Evolutionary conservation across 495 filamentous ascomycete species (phyloP).

Genomic region (Hypoxylon crocopeplum): DNA sequence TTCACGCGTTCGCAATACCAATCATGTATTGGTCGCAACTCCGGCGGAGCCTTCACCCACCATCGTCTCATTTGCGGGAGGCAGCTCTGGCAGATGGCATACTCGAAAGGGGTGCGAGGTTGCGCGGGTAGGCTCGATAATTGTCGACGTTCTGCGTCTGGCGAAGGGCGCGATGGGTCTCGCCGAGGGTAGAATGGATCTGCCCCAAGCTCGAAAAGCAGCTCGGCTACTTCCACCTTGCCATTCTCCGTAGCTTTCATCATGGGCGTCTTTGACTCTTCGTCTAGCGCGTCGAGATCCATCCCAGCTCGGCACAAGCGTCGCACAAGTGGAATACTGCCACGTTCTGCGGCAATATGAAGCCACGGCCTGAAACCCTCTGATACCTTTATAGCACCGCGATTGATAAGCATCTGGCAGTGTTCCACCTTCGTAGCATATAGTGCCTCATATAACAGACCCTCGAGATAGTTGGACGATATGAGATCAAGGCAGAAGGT

Average conservation of each 20-base stretch:
- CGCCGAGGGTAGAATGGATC: constrained; percentile 21
- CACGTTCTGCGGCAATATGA: constrained; percentile 6
- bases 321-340: constrained; percentile 4
- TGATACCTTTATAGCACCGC: neutral
- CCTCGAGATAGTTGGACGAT: neutral
- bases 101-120: constrained; percentile 17
- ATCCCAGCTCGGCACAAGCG: constrained; percentile 12
- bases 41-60: constrained; percentile 5
- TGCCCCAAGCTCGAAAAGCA: constrained; percentile 20
- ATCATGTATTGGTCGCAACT: neutral
- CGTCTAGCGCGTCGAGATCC: constrained; percentile 15
- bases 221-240: neutral
- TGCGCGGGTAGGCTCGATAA: neutral
- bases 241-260: neutral
- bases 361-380: constrained; percentile 6
- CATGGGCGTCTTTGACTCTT: constrained; percentile 4
- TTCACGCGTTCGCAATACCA: constrained; percentile 1
- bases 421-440: neutral
- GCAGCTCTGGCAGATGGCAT: constrained; percentile 1
- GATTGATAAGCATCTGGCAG: constrained; percentile 8
- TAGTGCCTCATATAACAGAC: neutral
- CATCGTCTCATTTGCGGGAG: neutral
- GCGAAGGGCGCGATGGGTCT: constrained; percentile 17
- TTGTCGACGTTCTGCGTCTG: constrained; percentile 1
- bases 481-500: constrained; percentile 16